Conservation (phyloP, 768 basidiomycete species). For the Podaxis pistillaris region DNA sequence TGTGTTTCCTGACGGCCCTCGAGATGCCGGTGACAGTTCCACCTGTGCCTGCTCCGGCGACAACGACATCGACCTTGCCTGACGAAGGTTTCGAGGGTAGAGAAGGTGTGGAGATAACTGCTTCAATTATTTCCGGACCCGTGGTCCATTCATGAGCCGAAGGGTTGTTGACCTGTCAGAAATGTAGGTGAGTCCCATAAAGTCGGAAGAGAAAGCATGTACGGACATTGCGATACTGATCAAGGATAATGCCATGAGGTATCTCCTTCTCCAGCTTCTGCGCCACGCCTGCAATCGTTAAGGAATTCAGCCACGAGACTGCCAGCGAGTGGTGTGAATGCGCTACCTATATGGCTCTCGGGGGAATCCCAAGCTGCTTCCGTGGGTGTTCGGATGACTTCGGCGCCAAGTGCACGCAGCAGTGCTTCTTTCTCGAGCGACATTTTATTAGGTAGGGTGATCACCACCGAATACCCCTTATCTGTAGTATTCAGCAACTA, state of each 20-base stretch:
- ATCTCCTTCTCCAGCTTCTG: conserved; percentile 73
- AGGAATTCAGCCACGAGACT: conserved; percentile 84
- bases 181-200: conserved; percentile 13
- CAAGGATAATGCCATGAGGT: conserved; percentile 83
- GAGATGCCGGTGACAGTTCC: conserved; percentile 92
- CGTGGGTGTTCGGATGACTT: conserved; percentile 92
- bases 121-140: conserved; percentile 88
- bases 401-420: conserved; percentile 88
- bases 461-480: conserved; percentile 91
- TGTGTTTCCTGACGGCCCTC: conserved; percentile 80
- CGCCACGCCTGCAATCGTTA: conserved; percentile 85
- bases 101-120: conserved; percentile 65
- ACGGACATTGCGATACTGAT: conserved; percentile 84
- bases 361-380: conserved; percentile 87
- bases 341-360: conserved; percentile 88
- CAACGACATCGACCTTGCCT: conserved; percentile 74
- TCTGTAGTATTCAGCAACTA: conserved; percentile 72
- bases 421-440: conserved; percentile 90
- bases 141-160: conserved; percentile 89
- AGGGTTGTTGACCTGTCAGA: conserved; percentile 71
- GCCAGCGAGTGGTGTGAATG: conserved; percentile 26
- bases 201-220: conserved; percentile 1
- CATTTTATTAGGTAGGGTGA: conserved; percentile 95
- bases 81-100: conserved; percentile 58
- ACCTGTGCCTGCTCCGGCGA: conserved; percentile 92